A percentile compares a stretch with the other conserved stretches of the same genome.
Conservation (phyloP, 371 early-diverging fungal species). For the Conidiobolus incongruus region DNA sequence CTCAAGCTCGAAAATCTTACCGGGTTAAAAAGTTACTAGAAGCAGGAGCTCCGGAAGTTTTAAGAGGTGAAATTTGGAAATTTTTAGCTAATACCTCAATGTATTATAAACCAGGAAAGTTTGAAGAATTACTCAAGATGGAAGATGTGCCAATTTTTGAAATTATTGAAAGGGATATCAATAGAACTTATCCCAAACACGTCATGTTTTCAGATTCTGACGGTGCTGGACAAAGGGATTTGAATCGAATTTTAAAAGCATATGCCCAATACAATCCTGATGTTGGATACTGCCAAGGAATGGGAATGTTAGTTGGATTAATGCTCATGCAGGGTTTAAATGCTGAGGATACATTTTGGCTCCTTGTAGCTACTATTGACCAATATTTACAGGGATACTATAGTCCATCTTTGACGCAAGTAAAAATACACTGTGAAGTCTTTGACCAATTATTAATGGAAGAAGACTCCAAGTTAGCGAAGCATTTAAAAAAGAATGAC, state of each 20-base stretch:
- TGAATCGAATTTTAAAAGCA: conserved; percentile 50
- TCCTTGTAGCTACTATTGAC: conserved; percentile 54
- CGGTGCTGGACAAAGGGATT: conserved; percentile 20
- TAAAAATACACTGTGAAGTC: conserved; percentile 61
- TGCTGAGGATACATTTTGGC: conserved; percentile 76
- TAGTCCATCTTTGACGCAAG: conserved; percentile 40
- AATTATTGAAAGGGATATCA: conserved; percentile 74
- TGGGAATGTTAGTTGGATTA: conserved; percentile 81
- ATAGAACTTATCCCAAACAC: conserved; percentile 72
- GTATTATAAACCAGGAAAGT: conserved; percentile 1
- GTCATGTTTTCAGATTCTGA: conserved; percentile 25
- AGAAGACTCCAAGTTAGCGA: conserved; percentile 42
- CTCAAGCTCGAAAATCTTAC: neutral
- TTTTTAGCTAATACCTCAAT: conserved; percentile 24
- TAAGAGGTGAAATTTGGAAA: conserved; percentile 51
- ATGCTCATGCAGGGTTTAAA: conserved; percentile 71
- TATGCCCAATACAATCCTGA: conserved; percentile 72
- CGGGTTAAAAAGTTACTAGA: conserved; percentile 35
- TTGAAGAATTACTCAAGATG: conserved; percentile 10
- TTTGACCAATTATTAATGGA: conserved; percentile 56
- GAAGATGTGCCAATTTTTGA: conserved; percentile 30
- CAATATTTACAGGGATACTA: conserved; percentile 55
- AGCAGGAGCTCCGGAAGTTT: conserved; percentile 43
- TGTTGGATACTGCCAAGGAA: conserved; percentile 93
- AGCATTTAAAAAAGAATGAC: conserved; percentile 52